Conservation (phyloP, 345 rosid genomes). For the Eucalyptus polyanthemos region DNA sequence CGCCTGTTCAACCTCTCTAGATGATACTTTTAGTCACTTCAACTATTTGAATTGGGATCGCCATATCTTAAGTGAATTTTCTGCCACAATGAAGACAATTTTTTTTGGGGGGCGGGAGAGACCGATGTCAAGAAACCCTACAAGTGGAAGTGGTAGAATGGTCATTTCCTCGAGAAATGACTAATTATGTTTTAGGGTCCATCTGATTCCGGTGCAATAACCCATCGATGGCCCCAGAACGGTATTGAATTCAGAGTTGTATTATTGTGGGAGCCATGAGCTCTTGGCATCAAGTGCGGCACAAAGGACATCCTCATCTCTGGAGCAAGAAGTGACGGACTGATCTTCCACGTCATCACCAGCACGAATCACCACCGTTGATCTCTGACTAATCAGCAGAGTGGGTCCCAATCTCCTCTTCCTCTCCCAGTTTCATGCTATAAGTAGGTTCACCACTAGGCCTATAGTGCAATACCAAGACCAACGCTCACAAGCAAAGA, state of each 20-base stretch:
- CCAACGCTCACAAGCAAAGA: neutral
- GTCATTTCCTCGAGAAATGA: neutral
- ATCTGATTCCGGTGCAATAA: neutral
- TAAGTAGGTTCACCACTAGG: neutral
- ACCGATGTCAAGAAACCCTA: neutral
- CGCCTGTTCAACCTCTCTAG: neutral
- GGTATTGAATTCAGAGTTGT: neutral
- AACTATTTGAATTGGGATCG: neutral
- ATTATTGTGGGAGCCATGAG: neutral
- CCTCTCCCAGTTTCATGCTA: neutral
- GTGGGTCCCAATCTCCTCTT: neutral
- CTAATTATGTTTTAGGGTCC: neutral
- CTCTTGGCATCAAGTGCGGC: neutral
- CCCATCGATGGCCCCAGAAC: neutral
- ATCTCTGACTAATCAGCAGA: neutral
- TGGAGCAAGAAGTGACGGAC: neutral
- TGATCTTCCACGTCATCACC: neutral
- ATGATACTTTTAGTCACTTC: neutral
- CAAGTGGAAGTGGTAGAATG: neutral
- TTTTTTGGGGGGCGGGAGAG: too few relatives aligned
- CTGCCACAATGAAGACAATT: neutral
- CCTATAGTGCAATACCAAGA: neutral
- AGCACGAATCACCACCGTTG: neutral
- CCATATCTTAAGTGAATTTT: neutral
- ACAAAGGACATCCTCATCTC: neutral